phyloP scores from a whole-genome alignment of 2,329 filamentous ascomycete species.

The Penicillium olsonii region DNA sequence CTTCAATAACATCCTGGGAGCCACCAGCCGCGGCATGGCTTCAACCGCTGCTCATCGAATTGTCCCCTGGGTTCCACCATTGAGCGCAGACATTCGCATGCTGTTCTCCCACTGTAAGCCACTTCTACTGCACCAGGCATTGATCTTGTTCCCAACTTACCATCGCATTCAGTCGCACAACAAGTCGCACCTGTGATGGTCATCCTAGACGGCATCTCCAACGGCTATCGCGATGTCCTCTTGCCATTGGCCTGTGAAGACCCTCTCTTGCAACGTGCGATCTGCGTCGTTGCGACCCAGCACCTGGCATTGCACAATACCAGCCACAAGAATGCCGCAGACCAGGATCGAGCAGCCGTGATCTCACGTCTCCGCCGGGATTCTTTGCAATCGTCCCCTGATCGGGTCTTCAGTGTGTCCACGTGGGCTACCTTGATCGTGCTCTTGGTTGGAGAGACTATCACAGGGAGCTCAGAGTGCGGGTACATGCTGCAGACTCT shows the following conservation, averaged over 20 bases:
- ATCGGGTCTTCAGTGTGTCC: constrained; percentile 16
- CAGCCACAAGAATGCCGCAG: constrained; percentile 11
- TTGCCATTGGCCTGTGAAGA: constrained; percentile 30
- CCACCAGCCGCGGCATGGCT: not conserved
- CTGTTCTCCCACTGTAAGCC: constrained; percentile 20
- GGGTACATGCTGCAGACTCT: constrained; percentile 18
- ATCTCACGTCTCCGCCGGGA: constrained; percentile 19
- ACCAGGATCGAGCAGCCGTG: constrained; percentile 14
- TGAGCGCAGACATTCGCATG: constrained; percentile 13
- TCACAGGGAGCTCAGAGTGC: constrained; percentile 25
- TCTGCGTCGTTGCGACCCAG: constrained; percentile 25
- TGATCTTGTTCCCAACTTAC: not conserved
- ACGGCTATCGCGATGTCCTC: constrained; percentile 32
- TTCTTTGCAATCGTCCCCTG: constrained; percentile 11
- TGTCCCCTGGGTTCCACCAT: constrained; percentile 15
- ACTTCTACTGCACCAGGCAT: not conserved
- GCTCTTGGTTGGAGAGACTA: constrained; percentile 26
- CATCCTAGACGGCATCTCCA: constrained; percentile 28
- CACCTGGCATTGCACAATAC: constrained; percentile 20
- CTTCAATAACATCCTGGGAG: not conserved
- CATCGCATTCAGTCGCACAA: constrained; percentile 16
- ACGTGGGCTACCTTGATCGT: constrained; percentile 25
- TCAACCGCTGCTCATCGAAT: not conserved
- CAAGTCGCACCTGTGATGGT: constrained; percentile 34
- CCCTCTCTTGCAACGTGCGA: constrained; percentile 23